Evolutionary conservation across 805 yeast genomes (phyloP), one percentile per base, ranked within the genome.

Genomic region (Grigorovia jiainica): DNA sequence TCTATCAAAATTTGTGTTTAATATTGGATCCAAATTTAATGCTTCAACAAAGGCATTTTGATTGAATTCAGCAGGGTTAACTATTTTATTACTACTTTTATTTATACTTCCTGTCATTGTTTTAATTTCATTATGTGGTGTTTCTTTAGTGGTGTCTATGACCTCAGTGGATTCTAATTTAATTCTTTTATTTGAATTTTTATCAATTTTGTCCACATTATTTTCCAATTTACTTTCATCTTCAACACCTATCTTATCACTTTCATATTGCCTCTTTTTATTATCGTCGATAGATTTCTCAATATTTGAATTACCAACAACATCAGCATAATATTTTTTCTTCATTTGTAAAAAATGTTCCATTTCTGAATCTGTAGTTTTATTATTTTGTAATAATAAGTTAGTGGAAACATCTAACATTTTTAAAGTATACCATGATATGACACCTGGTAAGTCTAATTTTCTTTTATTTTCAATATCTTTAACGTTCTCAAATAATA

Each of bases 401-500:
- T 78, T 74, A 13, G 81, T 65, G 0, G 87, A 73, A 51, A 66
- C 61, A 51, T 82, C 89, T 27, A 80, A 52, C 23, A 77, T 62
- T 39, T 67, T 71, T 34, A 76, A 66, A 36, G 84, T 75, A 46
- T 73, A 74, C 48, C 67, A 66, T 7, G 84, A 75, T 20, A 82
- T 57, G 32, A 78, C 70, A 0, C 87, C 87, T 1, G 86, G 78
- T 20, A 77, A 60, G 16, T 73, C 78, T 36, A 70, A 61, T 17
- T 61, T 63, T 36, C 76, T 71, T 50, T 78, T 83, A 11, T 57
- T 51, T 48, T 67, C 74, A 43, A 82, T 61, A 38, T 72, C 75
- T 18, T 66, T 61, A 2, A 80, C 60, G 2, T 78, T 68, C 24
- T 66, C 72, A 17, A 67, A 60, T 37, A 87, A 61, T 38, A 83